Base-by-base conservation (phyloP, 148 eudicot genomes). In the Rhododendron ovatum region DNA sequence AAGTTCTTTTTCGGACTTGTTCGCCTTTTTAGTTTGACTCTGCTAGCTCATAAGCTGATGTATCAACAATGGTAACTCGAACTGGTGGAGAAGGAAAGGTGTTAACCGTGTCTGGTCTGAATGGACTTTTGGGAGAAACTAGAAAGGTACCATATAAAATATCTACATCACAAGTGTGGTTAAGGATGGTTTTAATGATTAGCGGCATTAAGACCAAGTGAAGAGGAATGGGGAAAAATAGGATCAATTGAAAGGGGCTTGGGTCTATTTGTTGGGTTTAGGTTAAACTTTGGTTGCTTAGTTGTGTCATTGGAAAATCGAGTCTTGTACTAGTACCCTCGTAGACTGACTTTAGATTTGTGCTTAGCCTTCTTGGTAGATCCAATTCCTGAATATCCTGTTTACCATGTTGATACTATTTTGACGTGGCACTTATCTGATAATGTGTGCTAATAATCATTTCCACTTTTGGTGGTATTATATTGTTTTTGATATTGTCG, bases 301-400 rank as follows among this genome's bases (percentile, higher is more conserved):
- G 55, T 79, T 48, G 28, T 78, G 33, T 48, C 82, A 79, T 79
- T 24, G 82, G 82, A 50, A 79, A 48, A 41, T 77, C 80, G 3
- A 41, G 14, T 43, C 39, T 22, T 22, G 48, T 41, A 43, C 22
- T 30, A 14, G 14, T 41, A 20, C 80, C n/a, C 51, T 77, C 2
- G 26, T 20, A 41, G 30, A 77, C 14, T 2, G 47, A 10, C 50
- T 39, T 1, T 43, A 22, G 80, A 77, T 41, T 71, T 43, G 80
- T 30, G 22, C 7, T 77, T 22, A 77, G 53, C 28, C 30, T 41
- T 20, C 80, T 77, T 77, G 45, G 51, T 77, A 75, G 47, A 37
- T 39, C 79, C n/a, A 39, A 39, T 39, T 74, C 48, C 79, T 75
- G 47, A 43, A 28, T 75, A 6, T 43, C 79, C 39, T 18, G 79